Conservation (phyloP, 352 stramenopile genomes). For the Vaucheria bursata region DNA sequence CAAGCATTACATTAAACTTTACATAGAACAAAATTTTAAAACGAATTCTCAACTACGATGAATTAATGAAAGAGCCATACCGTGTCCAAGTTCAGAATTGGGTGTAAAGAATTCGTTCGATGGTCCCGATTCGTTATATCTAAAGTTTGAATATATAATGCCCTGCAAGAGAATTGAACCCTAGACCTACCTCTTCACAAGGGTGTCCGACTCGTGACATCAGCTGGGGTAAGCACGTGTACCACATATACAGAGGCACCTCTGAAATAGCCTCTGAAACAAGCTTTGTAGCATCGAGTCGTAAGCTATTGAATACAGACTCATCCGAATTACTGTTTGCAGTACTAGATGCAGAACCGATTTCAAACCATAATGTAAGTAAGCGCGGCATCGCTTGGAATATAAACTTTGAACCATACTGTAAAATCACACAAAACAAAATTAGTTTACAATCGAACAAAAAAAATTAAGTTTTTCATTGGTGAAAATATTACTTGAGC, state of each 20-base stretch:
- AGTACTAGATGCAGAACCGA: conserved; percentile 52
- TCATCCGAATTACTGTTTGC: not conserved
- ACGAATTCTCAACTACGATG: no score
- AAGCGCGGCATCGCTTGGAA: conserved; percentile 93
- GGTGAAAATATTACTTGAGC: no score
- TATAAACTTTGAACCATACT: conserved; percentile 81
- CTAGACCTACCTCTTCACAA: conserved; percentile 55
- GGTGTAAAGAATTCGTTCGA: no score
- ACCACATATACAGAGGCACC: conserved; percentile 81
- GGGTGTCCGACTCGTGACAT: conserved; percentile 84
- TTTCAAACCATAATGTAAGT: conserved; percentile 94
- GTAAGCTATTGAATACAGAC: conserved; percentile 25
- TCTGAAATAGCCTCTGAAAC: conserved; percentile 19
- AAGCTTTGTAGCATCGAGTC: conserved; percentile 16
- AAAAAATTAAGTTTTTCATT: no score
- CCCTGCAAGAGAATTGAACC: no score
- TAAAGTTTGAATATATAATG: no score
- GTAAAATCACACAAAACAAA: conserved; percentile 12
- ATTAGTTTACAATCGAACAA: no score
- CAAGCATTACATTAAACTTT: no score
- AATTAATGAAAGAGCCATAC: no score
- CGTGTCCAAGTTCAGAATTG: no score
- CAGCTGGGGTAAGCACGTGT: conserved; percentile 95
- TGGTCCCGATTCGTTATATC: no score
- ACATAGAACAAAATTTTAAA: no score